Percentiles rank a stretch among this genome's conserved stretches.
phyloP scores from a whole-genome alignment of 2,329 filamentous ascomycete species.

The Chaetomiaceae sp. region DNA sequence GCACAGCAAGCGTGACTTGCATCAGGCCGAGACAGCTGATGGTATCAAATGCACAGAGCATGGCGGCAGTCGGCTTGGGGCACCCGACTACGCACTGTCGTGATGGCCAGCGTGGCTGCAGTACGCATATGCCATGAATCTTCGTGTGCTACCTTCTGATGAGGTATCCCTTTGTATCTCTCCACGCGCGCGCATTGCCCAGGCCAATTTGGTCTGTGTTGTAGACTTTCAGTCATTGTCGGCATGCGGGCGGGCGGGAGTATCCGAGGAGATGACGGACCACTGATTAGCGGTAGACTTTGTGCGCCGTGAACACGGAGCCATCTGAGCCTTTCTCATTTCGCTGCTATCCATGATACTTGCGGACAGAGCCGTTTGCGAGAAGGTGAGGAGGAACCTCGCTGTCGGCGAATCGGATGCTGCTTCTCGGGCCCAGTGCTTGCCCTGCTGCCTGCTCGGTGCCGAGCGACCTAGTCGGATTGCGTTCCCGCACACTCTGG shows the following conservation, averaged over 20 bases:
- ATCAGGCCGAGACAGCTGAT: no score
- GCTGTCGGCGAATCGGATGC: constrained; percentile 18
- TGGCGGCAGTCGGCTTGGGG: background rate
- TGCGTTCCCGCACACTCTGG: background rate
- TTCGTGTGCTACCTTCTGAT: no score
- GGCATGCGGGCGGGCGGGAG: background rate
- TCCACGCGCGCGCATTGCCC: no score
- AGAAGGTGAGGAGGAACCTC: background rate
- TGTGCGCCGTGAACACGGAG: background rate
- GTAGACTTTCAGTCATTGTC: constrained; percentile 1
- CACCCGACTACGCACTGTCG: background rate
- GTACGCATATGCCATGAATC: no score
- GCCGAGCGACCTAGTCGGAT: constrained; percentile 6
- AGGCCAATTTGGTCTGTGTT: no score
- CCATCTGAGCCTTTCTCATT: background rate
- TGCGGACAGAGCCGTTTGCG: background rate
- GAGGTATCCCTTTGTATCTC: no score
- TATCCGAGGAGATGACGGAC: background rate
- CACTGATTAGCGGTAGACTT: no score
- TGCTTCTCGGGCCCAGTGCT: constrained; percentile 1
- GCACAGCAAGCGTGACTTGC: background rate
- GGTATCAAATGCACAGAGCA: background rate
- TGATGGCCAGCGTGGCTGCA: background rate
- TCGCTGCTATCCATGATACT: constrained; percentile 16
- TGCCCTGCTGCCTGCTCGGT: constrained; percentile 14